Base-by-base conservation (phyloP, 176 grass and related monocot genomes). In the Leersia perrieri region DNA sequence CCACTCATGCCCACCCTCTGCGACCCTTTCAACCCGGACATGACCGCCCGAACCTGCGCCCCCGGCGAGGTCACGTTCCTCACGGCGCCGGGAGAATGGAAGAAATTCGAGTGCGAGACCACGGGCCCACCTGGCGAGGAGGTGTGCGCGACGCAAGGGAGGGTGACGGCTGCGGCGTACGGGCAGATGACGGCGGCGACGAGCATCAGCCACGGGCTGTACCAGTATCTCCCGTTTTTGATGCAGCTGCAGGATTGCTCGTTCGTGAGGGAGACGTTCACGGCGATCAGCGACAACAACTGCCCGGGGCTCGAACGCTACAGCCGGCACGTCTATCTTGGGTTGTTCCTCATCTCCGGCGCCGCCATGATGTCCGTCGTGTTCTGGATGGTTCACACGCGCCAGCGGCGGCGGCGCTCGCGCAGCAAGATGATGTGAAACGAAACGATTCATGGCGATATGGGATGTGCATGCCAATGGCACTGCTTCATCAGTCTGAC, bases 181-280 rank as follows among this genome's bases (percentile, higher is more conserved):
- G 31, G 20, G 8, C 92, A 99, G 85, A 99, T 99, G 92, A 79
- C 63, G 16, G 90, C 92, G 22, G 96, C 92, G 39, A 61, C 82
- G 16, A 85, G 80, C 42, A 80, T 95, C 38, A 88, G 90, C 74
- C 72, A 39, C 47, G 92, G 95, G 15, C 53, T 98, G 30, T 89
- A 88, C 78, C 82, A 88, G 70, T 95, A 82, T 60, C 89, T 90
- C 49, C 96, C 96, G 4, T 95, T 99, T 79, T 84, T 95, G 5
- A 86, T 84, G 60, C 68, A 88, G 57, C 88, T 99, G 35, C 84
- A 90, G 83, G 93, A 99, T 85, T 99, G 96, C 93, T 87, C 53
- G 26, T 99, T 99, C 44, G 96, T 85, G 12, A 71, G 92, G 3
- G 92, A 95, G 72, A 95, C 96, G 4, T 99, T 99, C 58, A 68